Base-by-base conservation (phyloP, 805 yeast genomes). In the Starmera pachycereana region DNA sequence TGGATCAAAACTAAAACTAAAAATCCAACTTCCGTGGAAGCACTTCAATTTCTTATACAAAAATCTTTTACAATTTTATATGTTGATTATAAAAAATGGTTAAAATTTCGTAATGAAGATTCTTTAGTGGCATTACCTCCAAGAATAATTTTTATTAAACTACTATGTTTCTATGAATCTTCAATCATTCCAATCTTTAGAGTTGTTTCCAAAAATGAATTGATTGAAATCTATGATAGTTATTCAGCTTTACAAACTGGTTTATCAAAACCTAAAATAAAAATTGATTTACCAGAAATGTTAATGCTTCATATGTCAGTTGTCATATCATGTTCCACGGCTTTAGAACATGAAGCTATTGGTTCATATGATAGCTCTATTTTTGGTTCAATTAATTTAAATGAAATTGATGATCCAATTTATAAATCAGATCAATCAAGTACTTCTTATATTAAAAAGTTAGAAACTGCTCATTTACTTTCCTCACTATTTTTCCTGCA, bases 1-100 rank as follows among this genome's bases (percentile, higher is more conserved):
- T 66, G 71, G 67, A 45, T 68, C 9, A 50, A 53, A 10, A 40
- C 34, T 16, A 35, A 39, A 32, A 32, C 29, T 12, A 29, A 38
- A 7, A 41, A 32, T 33, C 33, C 16, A 13, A 32, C 19, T 18
- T 29, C 40, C 32, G 38, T 40, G 31, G 37, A 35, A 19, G 40
- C 29, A 12, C 33, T 34, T 36, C 34, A 27, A 3, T 31, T 31
- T 9, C 33, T 42, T 36, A 31, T 35, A 10, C 39, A 14, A 30
- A 36, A 40, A 18, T 35, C 38, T 33, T 37, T 22, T 35, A 18
- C 38, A 35, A 37, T 39, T 27, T 18, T 40, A 16, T 16, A 45
- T 32, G 28, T 40, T 31, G 36, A 36, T 30, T 38, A 40, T 25
- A 28, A 34, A 22, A 29, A 33, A n/a, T 30, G 37, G 12, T 25